Evolutionary conservation across 345 rosid species (phyloP), one percentile per base, ranked within the genome.

Genomic region (Brassica cretica): DNA sequence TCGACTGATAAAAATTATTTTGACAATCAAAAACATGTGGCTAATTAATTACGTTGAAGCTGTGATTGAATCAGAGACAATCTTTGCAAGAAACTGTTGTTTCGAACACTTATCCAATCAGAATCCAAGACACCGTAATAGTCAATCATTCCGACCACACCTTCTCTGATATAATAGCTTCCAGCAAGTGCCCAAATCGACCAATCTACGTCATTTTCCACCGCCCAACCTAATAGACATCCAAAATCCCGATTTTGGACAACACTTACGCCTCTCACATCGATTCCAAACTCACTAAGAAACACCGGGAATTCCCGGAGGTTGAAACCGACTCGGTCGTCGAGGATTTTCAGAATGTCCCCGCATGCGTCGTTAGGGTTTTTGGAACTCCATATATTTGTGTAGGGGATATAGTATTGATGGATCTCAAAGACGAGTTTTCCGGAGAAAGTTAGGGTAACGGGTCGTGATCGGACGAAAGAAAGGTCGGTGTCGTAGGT

Each of bases 191-290:
- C 91, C 99, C 98, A 96, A 14, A 89, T 37, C 0, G 93, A 90
- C 97, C 92, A 93, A 59, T 96, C 98, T n/a, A 87, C 72, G 80
- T 96, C 99, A 18, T 89, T 87, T 24, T 89, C 98, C 25, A 93
- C 96, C 0, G 89, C 92, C 69, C 82, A 76, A 24, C 93, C 88
- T 41, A 84, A 73, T 80, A 96, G 81, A 83, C 99, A 93, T 56
- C 83, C 88, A 15, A 93, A 46, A 72, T 90, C 89, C 66, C 96
- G 78, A 32, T 93, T 82, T 44, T 90, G 96, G 51, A 85, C 84
- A 32, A 64, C 73, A 70, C 86, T 93, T 8, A 71, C 49, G 0
- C 97, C 98, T 71, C 93, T 88, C 64, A 80, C 80, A 75, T 96
- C 97, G 15, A 87, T 74, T 70, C 99, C 99, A 39, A 87, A 88